phyloP scores from a whole-genome alignment of 306 rosid genomes.

The Urtica urens region DNA sequence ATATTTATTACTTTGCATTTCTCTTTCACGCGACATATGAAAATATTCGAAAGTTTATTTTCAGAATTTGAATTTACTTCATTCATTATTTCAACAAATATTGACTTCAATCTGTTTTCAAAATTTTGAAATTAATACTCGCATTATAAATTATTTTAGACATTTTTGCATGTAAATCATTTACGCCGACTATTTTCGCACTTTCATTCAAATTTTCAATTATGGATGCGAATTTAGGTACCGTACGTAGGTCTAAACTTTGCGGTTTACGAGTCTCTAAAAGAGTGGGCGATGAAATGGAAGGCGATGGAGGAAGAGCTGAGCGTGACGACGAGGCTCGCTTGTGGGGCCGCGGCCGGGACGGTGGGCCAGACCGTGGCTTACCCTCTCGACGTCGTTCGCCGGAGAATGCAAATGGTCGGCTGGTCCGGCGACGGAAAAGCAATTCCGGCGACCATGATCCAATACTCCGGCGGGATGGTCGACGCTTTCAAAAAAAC shows the following conservation, averaged over 20 bases:
- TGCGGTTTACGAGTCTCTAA: conserved; percentile 39
- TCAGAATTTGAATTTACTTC: no score
- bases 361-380: conserved; percentile 46
- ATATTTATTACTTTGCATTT: no score
- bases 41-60: no score
- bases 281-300: conserved; percentile 30
- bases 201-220: no score
- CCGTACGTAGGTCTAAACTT: conserved; percentile 44
- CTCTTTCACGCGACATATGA: no score
- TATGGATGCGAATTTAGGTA: no score
- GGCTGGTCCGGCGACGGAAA: conserved; percentile 43
- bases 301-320: conserved; percentile 30
- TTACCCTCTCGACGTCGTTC: conserved; percentile 42
- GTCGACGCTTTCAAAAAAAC: conserved; percentile 41
- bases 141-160: no score
- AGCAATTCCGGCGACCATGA: conserved; percentile 13
- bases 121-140: no score
- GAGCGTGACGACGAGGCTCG: conserved; percentile 33
- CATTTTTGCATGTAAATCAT: no score
- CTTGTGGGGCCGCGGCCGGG: conserved; percentile 48
- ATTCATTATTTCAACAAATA: no score
- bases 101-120: no score
- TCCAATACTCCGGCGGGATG: conserved; percentile 38
- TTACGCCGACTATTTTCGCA: no score
- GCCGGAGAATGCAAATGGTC: conserved; percentile 48